Evolutionary conservation across 768 basidiomycete species (phyloP), one percentile per base, ranked within the genome.

Genomic region (Trametes punicea): DNA sequence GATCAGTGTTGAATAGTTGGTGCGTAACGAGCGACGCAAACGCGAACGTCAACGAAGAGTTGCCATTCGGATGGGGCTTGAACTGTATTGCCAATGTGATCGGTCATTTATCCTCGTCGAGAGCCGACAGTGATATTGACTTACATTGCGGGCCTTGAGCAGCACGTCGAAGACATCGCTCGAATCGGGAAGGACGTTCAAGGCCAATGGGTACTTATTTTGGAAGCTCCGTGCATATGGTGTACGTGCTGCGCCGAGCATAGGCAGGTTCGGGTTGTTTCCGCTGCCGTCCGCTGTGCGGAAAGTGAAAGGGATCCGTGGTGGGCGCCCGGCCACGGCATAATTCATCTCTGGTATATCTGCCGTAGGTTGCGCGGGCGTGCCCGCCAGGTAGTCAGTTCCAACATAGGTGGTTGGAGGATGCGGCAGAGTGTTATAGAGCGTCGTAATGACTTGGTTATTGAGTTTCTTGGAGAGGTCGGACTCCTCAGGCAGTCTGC

Each of bases 381-480:
- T 33, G 20, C 26, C 51, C 21, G 30, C 60, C 2, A 82, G 77
- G 60, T 81, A 85, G 46, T 81, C 64, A 21, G 77, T 74, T 9
- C 88, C 83, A 30, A 91, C 70, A 61, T 76, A 83, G 2, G 90
- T 89, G 2, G 83, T 73, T 9, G 90, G 80, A 5, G 92, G 92
- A 68, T 93, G 92, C 0, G 82, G 70, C 13, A 96, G 79, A 66
- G 93, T 92, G 60, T 87, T 83, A 70, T 91, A 93, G 51, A 90
- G 88, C 88, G 62, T 5, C 4, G 30, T 57, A 39, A 39, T 39
- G 20, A 90, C 70, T 44, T 71, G 62, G 15, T 57, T 66, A 25
- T 64, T 64, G 44, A 77, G 67, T 0, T 72, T 60, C 39, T 69
- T 63, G 69, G 78, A 69, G 70, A 80, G 67, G 7, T 73, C 13